phyloP scores from a whole-genome alignment of 768 basidiomycete genomes.

The Pleurotus giganteus region DNA sequence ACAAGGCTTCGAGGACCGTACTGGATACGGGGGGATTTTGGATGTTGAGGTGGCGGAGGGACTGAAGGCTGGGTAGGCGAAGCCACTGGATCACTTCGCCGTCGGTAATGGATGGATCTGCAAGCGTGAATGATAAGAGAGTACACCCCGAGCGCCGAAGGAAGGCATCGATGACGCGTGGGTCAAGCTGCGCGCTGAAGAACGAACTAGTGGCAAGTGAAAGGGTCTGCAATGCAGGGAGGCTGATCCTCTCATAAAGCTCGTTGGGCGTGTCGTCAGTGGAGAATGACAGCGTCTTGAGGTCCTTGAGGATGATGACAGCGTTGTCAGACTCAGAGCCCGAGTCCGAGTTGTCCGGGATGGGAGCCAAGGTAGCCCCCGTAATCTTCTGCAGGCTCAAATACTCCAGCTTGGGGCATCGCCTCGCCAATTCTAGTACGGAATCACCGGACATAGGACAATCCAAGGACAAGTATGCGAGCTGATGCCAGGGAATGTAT shows the following conservation, averaged over 20 bases:
- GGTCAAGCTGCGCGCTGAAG: not conserved
- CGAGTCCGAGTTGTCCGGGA: not conserved
- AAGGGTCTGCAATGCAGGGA: not conserved
- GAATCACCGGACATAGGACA: not conserved
- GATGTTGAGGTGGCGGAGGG: not conserved
- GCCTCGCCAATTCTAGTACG: not conserved
- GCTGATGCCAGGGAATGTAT: not conserved
- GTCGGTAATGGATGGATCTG: not conserved
- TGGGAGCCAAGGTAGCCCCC: not conserved
- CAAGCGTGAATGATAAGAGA: slow-evolving; percentile 2
- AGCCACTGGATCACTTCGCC: not conserved
- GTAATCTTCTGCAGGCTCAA: not conserved
- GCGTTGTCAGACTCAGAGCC: not conserved
- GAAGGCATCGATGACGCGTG: not conserved
- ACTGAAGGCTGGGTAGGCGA: not conserved
- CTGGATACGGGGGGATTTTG: not conserved
- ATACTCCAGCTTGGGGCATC: not conserved
- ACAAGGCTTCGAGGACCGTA: not conserved
- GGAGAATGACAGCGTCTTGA: not conserved
- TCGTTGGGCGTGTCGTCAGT: not conserved
- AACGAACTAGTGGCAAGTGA: not conserved
- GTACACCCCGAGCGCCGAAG: not conserved
- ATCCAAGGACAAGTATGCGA: not conserved
- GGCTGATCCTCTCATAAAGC: not conserved
- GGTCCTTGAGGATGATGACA: not conserved